Evolutionary conservation across 2,329 filamentous ascomycete species (phyloP), one percentile per base, ranked within the genome.

Genomic region (Pseudocercospora musae): DNA sequence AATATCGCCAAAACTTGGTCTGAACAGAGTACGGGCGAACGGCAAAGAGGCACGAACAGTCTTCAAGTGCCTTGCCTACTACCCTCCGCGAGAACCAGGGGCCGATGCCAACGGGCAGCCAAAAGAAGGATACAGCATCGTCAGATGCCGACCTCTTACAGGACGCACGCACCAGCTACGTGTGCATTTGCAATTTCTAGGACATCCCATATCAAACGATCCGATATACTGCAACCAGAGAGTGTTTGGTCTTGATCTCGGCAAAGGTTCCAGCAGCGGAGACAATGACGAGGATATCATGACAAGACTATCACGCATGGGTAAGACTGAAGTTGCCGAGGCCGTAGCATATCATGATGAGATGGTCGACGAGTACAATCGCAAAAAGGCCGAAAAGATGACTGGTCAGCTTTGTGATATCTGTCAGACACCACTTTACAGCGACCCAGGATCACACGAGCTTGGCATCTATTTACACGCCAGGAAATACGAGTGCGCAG

Each of bases 181-280:
- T 33, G 95, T 99, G 18, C 95, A 99, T 72, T 83, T 99, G 15
- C 95, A 99, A 74, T 96, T 91, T 75, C 81, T 99, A 3, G 95
- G 95, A 1, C 90, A 98, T 73, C 95, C 95, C 1, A 98, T 99
- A 69, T 88, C 92, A 67, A 99, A 99, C 75, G 95, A 99, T 73
- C 95, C 95, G 7, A 98, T 99, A 70, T 99, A 99, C 76, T 92
- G 91, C 71, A 99, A 99, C 74, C 88, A 91, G 73, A 87, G 88
- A 61, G 95, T 99, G 10, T 99, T 96, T 82, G 95, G 95, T 0
- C 81, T 88, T 0, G 84, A 88, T 9, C 85, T 99, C 0, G 95
- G 91, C 15, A 85, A 80, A 54, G 80, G 81, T 65, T 79, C 82
- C 13, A 89, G 94, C 55, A 87, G 85, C 2, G 84, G 84, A 25